Conservation (phyloP, 768 basidiomycete genomes). For the Russula olivacea region DNA sequence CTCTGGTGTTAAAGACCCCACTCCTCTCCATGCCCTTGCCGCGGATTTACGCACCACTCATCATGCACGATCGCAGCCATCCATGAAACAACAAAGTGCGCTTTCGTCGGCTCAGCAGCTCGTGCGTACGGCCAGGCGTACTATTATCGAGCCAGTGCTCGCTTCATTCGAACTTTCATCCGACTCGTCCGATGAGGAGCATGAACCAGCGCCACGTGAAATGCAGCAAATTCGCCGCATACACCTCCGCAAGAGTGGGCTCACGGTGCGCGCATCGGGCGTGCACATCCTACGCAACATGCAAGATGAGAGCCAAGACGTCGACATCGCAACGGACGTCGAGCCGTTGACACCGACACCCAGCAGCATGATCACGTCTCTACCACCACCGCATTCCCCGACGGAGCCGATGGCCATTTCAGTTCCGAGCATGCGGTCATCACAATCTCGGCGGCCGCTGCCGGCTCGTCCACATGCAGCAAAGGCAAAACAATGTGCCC, state of each 20-base stretch:
- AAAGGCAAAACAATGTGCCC: conserved; percentile 11
- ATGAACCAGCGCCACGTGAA: conserved; percentile 39
- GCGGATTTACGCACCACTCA: conserved; percentile 34
- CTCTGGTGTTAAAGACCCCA: conserved; percentile 41
- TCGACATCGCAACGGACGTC: conserved; percentile 41
- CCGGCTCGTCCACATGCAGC: conserved; percentile 3
- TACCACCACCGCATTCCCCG: conserved; percentile 3
- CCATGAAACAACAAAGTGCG: conserved; percentile 37
- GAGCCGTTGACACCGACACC: conserved; percentile 1
- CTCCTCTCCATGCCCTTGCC: conserved; percentile 46
- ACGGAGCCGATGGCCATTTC: not conserved
- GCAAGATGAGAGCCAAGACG: conserved; percentile 56
- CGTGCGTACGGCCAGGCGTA: conserved; percentile 46
- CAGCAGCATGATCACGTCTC: not conserved
- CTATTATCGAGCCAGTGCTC: conserved; percentile 45
- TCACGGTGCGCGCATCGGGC: conserved; percentile 31
- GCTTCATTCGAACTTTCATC: conserved; percentile 31
- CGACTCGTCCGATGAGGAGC: conserved; percentile 37
- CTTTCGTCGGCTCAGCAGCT: conserved; percentile 53
- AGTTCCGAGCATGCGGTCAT: not conserved
- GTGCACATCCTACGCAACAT: conserved; percentile 53
- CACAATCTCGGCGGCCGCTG: conserved; percentile 9
- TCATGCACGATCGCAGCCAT: conserved; percentile 37
- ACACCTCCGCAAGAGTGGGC: conserved; percentile 40
- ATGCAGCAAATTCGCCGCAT: conserved; percentile 50